Conservation (phyloP, 129 eudicot species). For the Ambrosia artemisiifolia region DNA sequence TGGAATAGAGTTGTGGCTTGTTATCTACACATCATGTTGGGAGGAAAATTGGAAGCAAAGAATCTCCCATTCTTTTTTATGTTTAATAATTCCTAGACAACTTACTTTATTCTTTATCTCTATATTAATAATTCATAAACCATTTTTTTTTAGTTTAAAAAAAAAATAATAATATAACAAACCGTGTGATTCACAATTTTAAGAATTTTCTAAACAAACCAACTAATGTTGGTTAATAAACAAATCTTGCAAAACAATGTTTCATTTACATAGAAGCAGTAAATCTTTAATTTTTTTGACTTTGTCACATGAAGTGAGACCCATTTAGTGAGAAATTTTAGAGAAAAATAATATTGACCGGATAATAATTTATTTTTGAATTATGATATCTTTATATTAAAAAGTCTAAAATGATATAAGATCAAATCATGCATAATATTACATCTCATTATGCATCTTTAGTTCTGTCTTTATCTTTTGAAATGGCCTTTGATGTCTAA, state of each 20-base stretch:
- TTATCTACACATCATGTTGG: not conserved
- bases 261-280: no score
- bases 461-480: slow-evolving; percentile 1
- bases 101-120: not conserved
- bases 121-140: not conserved
- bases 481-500: not conserved
- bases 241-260: no score
- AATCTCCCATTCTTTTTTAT: not conserved
- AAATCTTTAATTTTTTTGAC: no score
- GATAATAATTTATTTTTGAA: not conserved
- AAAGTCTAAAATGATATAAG: not conserved
- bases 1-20: slow-evolving; percentile 5
- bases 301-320: no score
- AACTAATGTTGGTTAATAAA: no score
- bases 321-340: not conserved
- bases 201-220: no score
- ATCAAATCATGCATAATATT: not conserved
- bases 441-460: not conserved
- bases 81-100: not conserved
- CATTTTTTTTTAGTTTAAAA: not conserved
- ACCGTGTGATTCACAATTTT: no score
- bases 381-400: not conserved
- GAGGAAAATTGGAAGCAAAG: not conserved
- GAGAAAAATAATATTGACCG: not conserved
- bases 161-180: not conserved